Percentiles rank a stretch among this genome's conserved stretches.
Evolutionary conservation across 2,329 filamentous ascomycete species (phyloP).

Genomic region (Elsinoe australis): DNA sequence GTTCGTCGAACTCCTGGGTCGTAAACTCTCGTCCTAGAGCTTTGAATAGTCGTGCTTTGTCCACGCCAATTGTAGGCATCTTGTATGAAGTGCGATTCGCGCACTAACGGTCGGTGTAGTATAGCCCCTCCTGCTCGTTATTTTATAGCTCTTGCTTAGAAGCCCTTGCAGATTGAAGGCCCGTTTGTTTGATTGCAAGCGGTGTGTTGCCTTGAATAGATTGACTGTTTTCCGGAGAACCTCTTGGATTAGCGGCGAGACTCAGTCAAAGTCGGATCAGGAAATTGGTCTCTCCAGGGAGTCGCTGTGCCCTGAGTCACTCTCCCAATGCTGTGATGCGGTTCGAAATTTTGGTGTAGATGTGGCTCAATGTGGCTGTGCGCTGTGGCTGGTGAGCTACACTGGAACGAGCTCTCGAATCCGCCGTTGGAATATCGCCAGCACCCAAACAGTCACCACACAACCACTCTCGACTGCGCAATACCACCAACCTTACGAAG

Average conservation of each 20-base stretch:
- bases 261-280: too few species aligned
- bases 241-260: too few species aligned
- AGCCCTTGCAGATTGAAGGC: background rate
- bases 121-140: too few species aligned
- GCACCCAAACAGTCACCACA: conserved; percentile 9
- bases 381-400: conserved; percentile 9
- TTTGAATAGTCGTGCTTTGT: conserved; percentile 93
- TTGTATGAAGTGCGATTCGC: too few species aligned
- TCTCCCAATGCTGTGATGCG: background rate
- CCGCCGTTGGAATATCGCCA: conserved; percentile 5
- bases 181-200: too few species aligned
- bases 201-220: too few species aligned
- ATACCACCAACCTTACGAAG: background rate
- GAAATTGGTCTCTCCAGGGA: too few species aligned
- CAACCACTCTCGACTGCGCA: conserved; percentile 4
- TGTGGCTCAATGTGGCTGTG: conserved; percentile 10
- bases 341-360: background rate
- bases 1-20: conserved; percentile 87
- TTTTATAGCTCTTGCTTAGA: background rate
- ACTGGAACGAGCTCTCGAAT: conserved; percentile 13
- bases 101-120: too few species aligned
- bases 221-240: too few species aligned
- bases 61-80: conserved; percentile 95
- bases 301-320: conserved; percentile 3
- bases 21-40: conserved; percentile 87